Base-by-base conservation (phyloP, 148 eudicot genomes). In the Chenopodium formosanum region DNA sequence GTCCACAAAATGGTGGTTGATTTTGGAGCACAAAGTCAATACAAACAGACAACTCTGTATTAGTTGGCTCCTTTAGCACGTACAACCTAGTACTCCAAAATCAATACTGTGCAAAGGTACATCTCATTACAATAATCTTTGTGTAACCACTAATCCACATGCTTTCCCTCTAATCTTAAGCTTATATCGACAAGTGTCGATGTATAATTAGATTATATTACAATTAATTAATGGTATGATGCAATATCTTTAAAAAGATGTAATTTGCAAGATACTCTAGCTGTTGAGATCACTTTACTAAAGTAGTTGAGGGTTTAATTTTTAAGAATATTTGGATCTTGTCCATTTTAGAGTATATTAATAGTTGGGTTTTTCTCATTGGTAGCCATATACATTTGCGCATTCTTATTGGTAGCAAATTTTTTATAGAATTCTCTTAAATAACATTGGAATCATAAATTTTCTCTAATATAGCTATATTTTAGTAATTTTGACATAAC, bases 11-110 rank as follows among this genome's bases (percentile, higher is more conserved):
- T n/a, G 63, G 78, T 72, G 64, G 79, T 79, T 76, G 73, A 81
- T 66, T 81, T 76, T 29, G 83, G 67, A 81, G 74, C 83, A 81
- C 83, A 75, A 81, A 81, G 83, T 81, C 83, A 81, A 75, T 29
- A 32, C 4, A 64, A 76, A 81, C 79, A 75, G 74, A 48, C 44
- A 75, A 8, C n/a, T 66, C 52, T 81, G 79, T 65, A 60, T 73
- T 53, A 62, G 48, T 46, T 77, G 80, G 71, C 80, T 64, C n/a
- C 56, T 60, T 34, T 60, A 48, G 79, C 69, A 76, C 10, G n/a
- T 75, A 77, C 71, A 46, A 65, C 73, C 70, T 48, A 66, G 62
- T 78, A 65, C 60, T 34, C 31, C 31, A 80, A 72, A 80, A 23
- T 62, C 4, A 20, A 47, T 47, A 68, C 19, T 66, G 60, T 46